A percentile compares a stretch with the other conserved stretches of the same genome.
Evolutionary conservation across 345 rosid genomes (phyloP).

Genomic region (Heritiera littoralis): DNA sequence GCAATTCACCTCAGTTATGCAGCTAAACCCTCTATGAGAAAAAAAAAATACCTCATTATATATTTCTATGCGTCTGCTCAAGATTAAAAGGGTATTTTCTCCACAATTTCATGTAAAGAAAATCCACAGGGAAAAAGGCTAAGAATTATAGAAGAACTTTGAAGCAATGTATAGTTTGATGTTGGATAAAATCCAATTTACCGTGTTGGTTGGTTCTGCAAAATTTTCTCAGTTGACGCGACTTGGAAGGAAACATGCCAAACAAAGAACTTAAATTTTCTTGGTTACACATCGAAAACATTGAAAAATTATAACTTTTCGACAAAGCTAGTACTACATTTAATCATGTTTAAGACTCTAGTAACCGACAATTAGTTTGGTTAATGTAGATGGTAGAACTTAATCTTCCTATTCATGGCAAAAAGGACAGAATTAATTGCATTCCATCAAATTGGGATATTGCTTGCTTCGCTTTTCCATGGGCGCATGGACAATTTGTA

Average conservation of each 20-base stretch:
- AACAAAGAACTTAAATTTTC: not conserved
- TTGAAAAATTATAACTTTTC: not conserved
- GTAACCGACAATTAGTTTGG: not conserved
- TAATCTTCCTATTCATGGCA: not conserved
- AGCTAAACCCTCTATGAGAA: no score
- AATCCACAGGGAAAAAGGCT: not conserved
- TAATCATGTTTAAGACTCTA: not conserved
- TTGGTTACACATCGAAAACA: not conserved
- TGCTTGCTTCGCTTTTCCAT: not conserved
- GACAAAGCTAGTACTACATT: not conserved
- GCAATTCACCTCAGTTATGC: no score
- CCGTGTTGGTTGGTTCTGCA: not conserved
- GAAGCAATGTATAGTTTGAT: not conserved
- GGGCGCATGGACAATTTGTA: not conserved
- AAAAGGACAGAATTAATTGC: not conserved
- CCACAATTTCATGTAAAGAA: not conserved
- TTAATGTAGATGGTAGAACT: not conserved
- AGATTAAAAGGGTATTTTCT: no score
- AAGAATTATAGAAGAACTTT: not conserved
- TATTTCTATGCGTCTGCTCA: no score
- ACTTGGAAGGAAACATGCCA: not conserved
- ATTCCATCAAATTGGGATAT: not conserved
- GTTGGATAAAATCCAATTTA: not conserved
- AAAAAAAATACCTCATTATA: no score
- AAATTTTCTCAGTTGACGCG: not conserved